phyloP scores from a whole-genome alignment of 177 flowering plant genomes.

The Vitis hybrid region DNA sequence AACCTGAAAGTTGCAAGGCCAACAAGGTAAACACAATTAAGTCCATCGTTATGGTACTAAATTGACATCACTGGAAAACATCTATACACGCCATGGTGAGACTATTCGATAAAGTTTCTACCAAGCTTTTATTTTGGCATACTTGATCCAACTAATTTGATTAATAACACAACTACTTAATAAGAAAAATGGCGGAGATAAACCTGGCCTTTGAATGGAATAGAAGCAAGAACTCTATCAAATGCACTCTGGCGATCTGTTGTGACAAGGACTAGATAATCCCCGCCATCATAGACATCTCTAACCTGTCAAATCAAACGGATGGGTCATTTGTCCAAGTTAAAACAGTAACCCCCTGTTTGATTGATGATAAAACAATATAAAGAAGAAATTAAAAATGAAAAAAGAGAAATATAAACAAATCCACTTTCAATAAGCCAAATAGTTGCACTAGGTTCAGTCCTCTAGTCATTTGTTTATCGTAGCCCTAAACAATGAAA shows the following conservation, averaged over 20 bases:
- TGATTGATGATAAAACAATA: too few species aligned
- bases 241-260: slow-evolving; percentile 95
- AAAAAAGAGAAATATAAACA: too few species aligned
- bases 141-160: neutral
- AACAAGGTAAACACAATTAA: neutral
- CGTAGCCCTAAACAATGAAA: too few species aligned
- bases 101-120: neutral
- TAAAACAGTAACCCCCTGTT: too few species aligned
- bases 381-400: too few species aligned
- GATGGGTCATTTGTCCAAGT: neutral
- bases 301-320: slow-evolving; percentile 57
- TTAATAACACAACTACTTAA: too few species aligned
- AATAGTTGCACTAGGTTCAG: too few species aligned
- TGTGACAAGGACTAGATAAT: slow-evolving; percentile 87
- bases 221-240: slow-evolving; percentile 85
- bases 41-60: too few species aligned
- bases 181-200: neutral
- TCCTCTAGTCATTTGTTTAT: too few species aligned
- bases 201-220: slow-evolving; percentile 98
- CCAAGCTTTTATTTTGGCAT: neutral
- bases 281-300: slow-evolving; percentile 87
- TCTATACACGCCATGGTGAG: too few species aligned
- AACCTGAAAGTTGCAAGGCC: slow-evolving; percentile 46
- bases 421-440: too few species aligned
- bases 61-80: neutral